Percentiles rank a stretch among this genome's conserved stretches.
Conservation (phyloP, 768 basidiomycete genomes). For the Suillus placidus region DNA sequence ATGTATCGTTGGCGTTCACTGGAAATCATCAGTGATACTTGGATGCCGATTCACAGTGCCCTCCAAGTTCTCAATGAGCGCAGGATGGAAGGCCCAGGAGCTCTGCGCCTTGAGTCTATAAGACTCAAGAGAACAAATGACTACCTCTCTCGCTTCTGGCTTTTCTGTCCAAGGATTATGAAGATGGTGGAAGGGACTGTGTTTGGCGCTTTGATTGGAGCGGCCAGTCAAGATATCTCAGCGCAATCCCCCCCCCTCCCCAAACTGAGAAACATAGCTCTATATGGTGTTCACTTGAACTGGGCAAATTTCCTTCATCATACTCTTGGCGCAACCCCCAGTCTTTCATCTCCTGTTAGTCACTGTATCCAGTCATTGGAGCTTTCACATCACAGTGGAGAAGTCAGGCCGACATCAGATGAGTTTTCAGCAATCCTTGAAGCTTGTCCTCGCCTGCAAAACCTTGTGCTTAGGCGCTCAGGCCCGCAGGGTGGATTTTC, state of each 20-base stretch:
- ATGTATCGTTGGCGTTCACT: no score
- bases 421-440: constrained; percentile 48
- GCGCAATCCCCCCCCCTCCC: constrained; percentile 36
- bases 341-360: background rate
- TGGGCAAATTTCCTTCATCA: constrained; percentile 48
- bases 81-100: no score
- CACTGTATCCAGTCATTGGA: constrained; percentile 41
- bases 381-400: constrained; percentile 53
- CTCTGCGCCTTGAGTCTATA: no score
- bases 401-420: constrained; percentile 51
- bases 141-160: no score
- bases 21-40: no score
- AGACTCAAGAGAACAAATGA: no score
- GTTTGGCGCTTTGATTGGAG: no score
- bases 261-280: constrained; percentile 46
- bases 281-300: constrained; percentile 61
- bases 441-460: constrained; percentile 41
- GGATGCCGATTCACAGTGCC: no score
- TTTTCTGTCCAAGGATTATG: no score
- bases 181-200: no score
- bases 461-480: constrained; percentile 50
- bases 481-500: constrained; percentile 33
- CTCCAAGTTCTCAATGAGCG: no score
- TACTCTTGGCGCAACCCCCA: background rate
- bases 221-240: background rate